Evolutionary conservation across 768 basidiomycete genomes (phyloP).

Genomic region (Podaxis carcinomalis): DNA sequence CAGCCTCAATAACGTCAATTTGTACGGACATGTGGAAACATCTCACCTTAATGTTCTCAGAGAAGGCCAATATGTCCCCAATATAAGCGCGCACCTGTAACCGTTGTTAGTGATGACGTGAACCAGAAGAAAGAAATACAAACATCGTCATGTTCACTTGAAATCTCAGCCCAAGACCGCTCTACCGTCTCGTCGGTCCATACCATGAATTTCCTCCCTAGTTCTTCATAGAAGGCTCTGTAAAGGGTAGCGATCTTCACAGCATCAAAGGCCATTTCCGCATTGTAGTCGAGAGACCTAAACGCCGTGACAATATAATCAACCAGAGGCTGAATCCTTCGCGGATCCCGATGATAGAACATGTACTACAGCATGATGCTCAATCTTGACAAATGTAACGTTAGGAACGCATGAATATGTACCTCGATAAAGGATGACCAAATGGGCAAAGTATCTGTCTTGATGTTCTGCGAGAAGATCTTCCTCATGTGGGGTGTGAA

Average conservation of each 20-base stretch:
- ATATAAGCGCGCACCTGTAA: constrained; percentile 68
- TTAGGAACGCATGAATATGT: constrained; percentile 12
- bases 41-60: constrained; percentile 67
- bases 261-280: constrained; percentile 79
- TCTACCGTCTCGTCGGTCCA: constrained; percentile 71
- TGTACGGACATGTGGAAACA: background rate
- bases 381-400: background rate
- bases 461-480: constrained; percentile 67
- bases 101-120: constrained; percentile 3
- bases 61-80: constrained; percentile 68
- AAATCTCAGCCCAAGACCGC: constrained; percentile 66
- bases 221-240: constrained; percentile 65
- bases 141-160: constrained; percentile 78
- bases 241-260: constrained; percentile 66
- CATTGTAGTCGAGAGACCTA: constrained; percentile 66
- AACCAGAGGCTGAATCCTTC: constrained; percentile 74
- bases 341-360: constrained; percentile 77
- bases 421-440: constrained; percentile 83
- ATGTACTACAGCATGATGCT: constrained; percentile 47
- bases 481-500: constrained; percentile 60
- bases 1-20: constrained; percentile 4
- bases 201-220: constrained; percentile 76
- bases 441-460: constrained; percentile 74
- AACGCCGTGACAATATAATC: constrained; percentile 68
- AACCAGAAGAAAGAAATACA: constrained; percentile 16